These are phyloP conservation scores for Mortierella alpina DNA, from an alignment of 192 early-diverging fungal species.

Conservation along the genomic window DNA sequence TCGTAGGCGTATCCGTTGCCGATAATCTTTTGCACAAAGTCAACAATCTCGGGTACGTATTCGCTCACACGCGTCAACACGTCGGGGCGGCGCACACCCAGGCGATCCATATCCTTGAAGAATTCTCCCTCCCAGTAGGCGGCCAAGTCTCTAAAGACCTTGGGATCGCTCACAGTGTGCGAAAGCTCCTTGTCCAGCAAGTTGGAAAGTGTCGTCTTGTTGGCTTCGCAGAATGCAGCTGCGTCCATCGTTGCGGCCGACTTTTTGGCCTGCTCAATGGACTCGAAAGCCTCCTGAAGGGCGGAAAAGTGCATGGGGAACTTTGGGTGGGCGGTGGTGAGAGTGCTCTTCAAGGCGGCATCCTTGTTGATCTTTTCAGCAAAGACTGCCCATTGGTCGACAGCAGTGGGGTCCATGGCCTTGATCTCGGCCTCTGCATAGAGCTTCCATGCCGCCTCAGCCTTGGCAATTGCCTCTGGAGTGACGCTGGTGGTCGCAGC, in stretches of 20 bases:
- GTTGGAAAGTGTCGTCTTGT: constrained; percentile 62
- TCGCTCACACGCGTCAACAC: constrained; percentile 94
- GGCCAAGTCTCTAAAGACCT: constrained; percentile 92
- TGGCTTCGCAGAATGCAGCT: constrained; percentile 60
- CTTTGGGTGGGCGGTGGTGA: constrained; percentile 70
- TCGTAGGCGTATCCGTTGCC: constrained; percentile 96
- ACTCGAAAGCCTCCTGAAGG: constrained; percentile 58
- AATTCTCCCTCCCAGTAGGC: constrained; percentile 95
- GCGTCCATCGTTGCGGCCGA: constrained; percentile 60
- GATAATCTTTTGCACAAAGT: constrained; percentile 92
- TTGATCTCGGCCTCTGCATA: constrained; percentile 73
- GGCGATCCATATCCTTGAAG: constrained; percentile 91
- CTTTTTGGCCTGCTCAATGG: constrained; percentile 57
- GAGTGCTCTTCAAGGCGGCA: constrained; percentile 49
- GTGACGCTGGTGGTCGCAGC: constrained; percentile 48
- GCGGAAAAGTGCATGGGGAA: constrained; percentile 81
- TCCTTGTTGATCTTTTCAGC: constrained; percentile 61
- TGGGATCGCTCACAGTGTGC: constrained; percentile 84
- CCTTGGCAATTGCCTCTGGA: constrained; percentile 64
- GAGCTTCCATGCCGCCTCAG: constrained; percentile 68
- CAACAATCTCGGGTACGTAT: constrained; percentile 94
- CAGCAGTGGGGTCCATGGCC: constrained; percentile 55
- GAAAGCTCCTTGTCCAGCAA: constrained; percentile 67
- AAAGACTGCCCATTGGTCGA: constrained; percentile 69
- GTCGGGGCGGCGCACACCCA: constrained; percentile 89